Base-by-base conservation (phyloP, 352 stramenopile species). In the Aphanomyces euteiches region DNA sequence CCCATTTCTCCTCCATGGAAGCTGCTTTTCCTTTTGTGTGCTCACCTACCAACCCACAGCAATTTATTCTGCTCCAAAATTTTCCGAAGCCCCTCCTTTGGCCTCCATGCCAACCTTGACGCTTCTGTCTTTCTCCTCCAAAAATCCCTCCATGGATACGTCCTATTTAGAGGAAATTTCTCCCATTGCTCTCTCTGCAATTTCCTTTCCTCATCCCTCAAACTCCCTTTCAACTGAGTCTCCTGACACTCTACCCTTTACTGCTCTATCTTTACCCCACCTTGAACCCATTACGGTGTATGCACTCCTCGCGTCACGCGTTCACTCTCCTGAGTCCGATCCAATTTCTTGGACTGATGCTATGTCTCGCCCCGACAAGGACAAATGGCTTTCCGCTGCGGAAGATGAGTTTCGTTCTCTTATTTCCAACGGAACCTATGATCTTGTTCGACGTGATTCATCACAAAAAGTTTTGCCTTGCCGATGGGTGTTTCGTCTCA, bases 401-500 rank as follows among this genome's bases (percentile, higher is more conserved):
- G n/a, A 53, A 19, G 45, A 53, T 19, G 45, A 53, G 45, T 53
- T n/a, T 19, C 13, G n/a, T 53, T 53, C 45, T 53, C 45, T 53
- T 15, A n/a, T 53, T 15, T 53, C 45, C n/a, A 53, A 53, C 2
- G 45, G 45, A 2, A 53, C 45, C 13, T 53, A 53, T 2, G 45
- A 53, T n/a, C 45, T 53, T 19, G 45, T 53, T 53, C 45, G 45
- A n/a, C 45, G 45, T 53, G 45, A 53, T 19, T 2, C 45, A 15
- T n/a, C 45, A n/a, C 45, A n/a, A 19, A 53, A 15, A 53, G 45
- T 53, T 2, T 19, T 53, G 13, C 45, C 13, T n/a, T 53, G 45
- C n/a, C 45, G 45, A n/a, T 53, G 45, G 45, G 45, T 53, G 13
- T 53, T 53, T 53, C 45, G 45, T 53, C 13, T 53, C 45, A 53